A percentile compares a stretch with the other conserved stretches of the same genome.
Conservation (phyloP, 306 rosid genomes). For the Medicago ruthenica region DNA sequence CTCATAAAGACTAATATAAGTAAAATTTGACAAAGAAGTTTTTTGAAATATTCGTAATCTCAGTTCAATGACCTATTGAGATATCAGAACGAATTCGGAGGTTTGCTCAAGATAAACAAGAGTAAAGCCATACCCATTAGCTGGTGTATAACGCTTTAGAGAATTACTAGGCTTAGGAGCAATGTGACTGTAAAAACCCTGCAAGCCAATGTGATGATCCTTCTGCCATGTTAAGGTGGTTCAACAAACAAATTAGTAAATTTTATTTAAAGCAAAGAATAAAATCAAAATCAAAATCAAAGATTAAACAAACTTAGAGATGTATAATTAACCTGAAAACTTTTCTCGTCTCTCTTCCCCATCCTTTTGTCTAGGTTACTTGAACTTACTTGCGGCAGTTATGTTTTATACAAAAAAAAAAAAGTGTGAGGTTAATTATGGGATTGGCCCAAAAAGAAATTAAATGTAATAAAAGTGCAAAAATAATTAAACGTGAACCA, state of each 20-base stretch:
- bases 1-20: too few relatives aligned
- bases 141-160: slow-evolving; percentile 58
- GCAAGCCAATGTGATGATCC: too few relatives aligned
- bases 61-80: neutral
- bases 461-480: too few relatives aligned
- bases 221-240: slow-evolving; percentile 46
- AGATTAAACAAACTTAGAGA: neutral
- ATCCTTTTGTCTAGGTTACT: too few relatives aligned
- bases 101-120: neutral
- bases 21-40: too few relatives aligned
- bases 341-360: too few relatives aligned
- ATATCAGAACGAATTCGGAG: too few relatives aligned
- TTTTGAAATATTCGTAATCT: neutral
- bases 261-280: neutral
- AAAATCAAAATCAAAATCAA: neutral
- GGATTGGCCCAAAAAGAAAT: neutral
- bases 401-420: too few relatives aligned
- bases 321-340: too few relatives aligned
- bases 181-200: slow-evolving; percentile 27
- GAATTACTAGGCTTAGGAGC: slow-evolving; percentile 56
- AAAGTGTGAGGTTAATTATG: neutral
- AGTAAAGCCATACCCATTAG: slow-evolving; percentile 63
- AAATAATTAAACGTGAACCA: too few relatives aligned
- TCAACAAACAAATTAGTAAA: slow-evolving; percentile 36
- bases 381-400: too few relatives aligned